Base-by-base conservation (phyloP, 345 rosid genomes). In the Boechera retrofracta region DNA sequence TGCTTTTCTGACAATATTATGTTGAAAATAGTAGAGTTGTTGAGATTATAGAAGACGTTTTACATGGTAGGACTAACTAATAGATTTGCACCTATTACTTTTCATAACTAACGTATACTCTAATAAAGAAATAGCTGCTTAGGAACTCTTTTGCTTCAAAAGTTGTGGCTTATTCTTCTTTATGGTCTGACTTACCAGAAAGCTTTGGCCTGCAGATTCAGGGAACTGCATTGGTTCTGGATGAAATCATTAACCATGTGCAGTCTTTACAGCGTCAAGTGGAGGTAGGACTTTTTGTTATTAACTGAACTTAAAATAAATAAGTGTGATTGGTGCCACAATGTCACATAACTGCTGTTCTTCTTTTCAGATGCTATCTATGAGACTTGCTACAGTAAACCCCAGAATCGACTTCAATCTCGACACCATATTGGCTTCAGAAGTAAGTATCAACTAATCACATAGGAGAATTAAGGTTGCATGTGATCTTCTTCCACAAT, bases 221-320 rank as follows among this genome's bases (percentile, higher is more conserved):
- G 59, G 97, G 98, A 49, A 93, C 98, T 73, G 96, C 99, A 28
- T 80, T 88, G 82, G 95, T 96, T 49, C 80, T 96, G 70, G 99
- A 93, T 83, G 98, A 96, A 83, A 96, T 96, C 73, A 96, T 96
- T 79, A 93, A 85, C 78, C 99, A 96, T 64, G 98, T 96, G 38
- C 97, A 93, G 68, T 85, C 84, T 31, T 82, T 96, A 75, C 99
- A 96, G 77, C 90, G 80, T 73, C 96, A 96, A 84, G 99, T 96
- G 74, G 99, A 96, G 98, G 99, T 91, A 57, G 81, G 87, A 73
- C 60, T 77, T 42, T 36, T 15, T 63, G 32, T 41, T 61, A 16
- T 5, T 66, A 38, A 39, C 55, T 24, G 47, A 5, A 77, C 13
- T 18, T 51, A 38, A 57, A 52, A 38, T 36, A 24, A 24, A 13